Conservation (phyloP, 352 stramenopile species). For the Phytophthora pistaciae region DNA sequence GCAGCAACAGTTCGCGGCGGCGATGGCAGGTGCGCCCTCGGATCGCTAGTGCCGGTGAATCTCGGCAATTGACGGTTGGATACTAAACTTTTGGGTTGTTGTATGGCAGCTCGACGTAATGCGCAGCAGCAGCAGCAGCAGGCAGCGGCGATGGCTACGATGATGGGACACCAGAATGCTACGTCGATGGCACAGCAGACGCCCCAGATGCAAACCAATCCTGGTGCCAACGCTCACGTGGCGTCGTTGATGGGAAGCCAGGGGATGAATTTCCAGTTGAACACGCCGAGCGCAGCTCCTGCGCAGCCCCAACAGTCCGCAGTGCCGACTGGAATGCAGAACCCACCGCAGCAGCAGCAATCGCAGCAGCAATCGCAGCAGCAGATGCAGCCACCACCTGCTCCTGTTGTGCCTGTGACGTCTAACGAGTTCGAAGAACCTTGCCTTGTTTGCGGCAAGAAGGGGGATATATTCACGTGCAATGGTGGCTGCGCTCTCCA, state of each 20-base stretch:
- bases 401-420: conserved; percentile 30
- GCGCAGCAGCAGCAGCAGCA: conserved; percentile 35
- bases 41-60: neutral
- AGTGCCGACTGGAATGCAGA: conserved; percentile 10
- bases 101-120: conserved; percentile 23
- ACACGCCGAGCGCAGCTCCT: conserved; percentile 4
- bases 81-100: neutral
- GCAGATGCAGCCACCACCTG: conserved; percentile 23
- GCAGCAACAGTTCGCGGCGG: conserved; percentile 38
- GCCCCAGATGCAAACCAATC: conserved; percentile 19
- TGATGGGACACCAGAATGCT: conserved; percentile 27
- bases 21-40: conserved; percentile 34
- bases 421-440: conserved; percentile 28
- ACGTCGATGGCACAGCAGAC: conserved; percentile 12
- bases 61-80: neutral
- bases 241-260: conserved; percentile 29
- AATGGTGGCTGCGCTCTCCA: conserved; percentile 68
- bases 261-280: conserved; percentile 10
- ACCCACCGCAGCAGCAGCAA: neutral
- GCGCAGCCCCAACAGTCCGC: conserved; percentile 7
- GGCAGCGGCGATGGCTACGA: conserved; percentile 13
- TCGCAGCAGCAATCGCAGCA: conserved; percentile 2
- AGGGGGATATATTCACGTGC: conserved; percentile 62
- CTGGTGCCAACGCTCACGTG: conserved; percentile 23
- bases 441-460: conserved; percentile 65